Evolutionary conservation across 345 rosid species (phyloP).

Genomic region (Murraya koenigii): DNA sequence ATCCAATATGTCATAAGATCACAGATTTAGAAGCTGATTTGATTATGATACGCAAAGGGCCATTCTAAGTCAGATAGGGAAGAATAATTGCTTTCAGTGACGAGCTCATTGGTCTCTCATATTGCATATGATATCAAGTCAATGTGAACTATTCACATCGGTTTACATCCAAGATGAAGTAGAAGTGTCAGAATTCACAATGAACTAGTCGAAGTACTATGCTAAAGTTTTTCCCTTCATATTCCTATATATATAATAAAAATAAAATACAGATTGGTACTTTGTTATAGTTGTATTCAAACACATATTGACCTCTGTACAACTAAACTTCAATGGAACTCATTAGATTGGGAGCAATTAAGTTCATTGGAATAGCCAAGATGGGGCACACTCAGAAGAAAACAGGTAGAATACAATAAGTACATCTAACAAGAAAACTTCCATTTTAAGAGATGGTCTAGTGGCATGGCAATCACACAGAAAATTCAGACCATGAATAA

Average conservation of each 20-base stretch:
- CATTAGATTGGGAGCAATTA: not conserved
- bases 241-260: not conserved
- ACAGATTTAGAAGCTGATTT: not conserved
- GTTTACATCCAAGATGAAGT: not conserved
- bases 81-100: not conserved
- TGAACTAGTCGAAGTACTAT: not conserved
- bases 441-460: not conserved
- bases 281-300: too few relatives aligned
- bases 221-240: not conserved
- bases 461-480: not conserved
- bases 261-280: not conserved
- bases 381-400: not conserved
- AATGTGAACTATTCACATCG: not conserved
- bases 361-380: too few relatives aligned
- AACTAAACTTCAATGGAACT: not conserved
- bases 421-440: not conserved
- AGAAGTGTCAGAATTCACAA: not conserved
- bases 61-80: not conserved
- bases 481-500: not conserved
- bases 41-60: not conserved
- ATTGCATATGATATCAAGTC: not conserved
- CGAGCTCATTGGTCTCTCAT: not conserved
- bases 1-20: not conserved
- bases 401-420: not conserved
- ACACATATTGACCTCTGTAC: too few relatives aligned